Evolutionary conservation across 768 basidiomycete genomes (phyloP), one percentile per base, ranked within the genome.

Genomic region (Psilocybe cyanescens): DNA sequence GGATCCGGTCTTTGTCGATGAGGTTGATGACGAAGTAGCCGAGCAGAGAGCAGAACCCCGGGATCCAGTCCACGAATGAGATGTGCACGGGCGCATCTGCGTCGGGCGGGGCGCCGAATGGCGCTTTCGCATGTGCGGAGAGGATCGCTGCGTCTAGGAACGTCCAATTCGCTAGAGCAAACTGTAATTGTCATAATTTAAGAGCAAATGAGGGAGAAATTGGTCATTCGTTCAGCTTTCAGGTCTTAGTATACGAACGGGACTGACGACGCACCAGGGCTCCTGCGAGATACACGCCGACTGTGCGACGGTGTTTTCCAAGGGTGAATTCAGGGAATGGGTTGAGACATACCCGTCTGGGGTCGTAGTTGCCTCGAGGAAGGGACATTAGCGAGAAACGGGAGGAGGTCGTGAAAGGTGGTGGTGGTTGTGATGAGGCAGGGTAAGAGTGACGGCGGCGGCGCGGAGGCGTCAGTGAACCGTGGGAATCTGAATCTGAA

Each of bases 51-150:
- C 90, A 95, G 67, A 99, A 86, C 19, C 96, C 97, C 0, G 97
- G 95, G n/a, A 97, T 80, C 97, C 97, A 99, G 80, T 99, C 97
- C 58, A 94, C 88, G 72, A 98, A 97, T 11, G 84, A 79, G 72
- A 99, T 92, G 69, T 94, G 94, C 0, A 84, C 82, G 8, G 83
- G 82, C 0, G 78, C 73, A 0, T 87, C 84, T 55, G 87, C 81
- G 66, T 89, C 82, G 2, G 70, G 71, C 5, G 90, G 90, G 3
- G 88, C 82, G 41, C 86, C 89, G 64, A 85, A 85, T 3, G 93
- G 91, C 1, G 92, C 77, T 57, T 85, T 86, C 0, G 94, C 93
- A 68, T 97, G 93, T 3, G 91, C 87, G 8, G 95, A 97, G 44
- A 95, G 83, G 57, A 98, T 88, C 24, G 90, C 89, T 12, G 97